Conservation (phyloP, 176 grass and related monocot species). For the Cenchrus americanus region DNA sequence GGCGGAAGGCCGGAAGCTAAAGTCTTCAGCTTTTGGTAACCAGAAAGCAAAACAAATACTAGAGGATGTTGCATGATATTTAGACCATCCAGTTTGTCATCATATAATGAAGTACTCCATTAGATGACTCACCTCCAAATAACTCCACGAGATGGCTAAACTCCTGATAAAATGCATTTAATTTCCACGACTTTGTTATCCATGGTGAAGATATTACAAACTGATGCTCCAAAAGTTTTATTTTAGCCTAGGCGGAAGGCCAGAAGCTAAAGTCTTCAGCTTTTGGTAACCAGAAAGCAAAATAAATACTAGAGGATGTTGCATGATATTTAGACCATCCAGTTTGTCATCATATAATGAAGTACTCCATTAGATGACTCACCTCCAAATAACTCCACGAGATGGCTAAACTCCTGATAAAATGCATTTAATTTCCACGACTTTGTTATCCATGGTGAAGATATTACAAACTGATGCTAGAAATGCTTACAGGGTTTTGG, state of each 20-base stretch:
- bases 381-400: slow-evolving; percentile 21
- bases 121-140: slow-evolving; percentile 12
- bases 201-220: slow-evolving; percentile 11
- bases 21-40: not conserved
- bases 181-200: not conserved
- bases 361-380: not conserved
- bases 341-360: not conserved
- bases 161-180: slow-evolving; percentile 22
- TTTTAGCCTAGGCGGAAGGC: too few relatives aligned
- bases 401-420: slow-evolving; percentile 25
- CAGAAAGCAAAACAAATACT: slow-evolving; percentile 29
- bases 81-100: not conserved
- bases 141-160: slow-evolving; percentile 19
- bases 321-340: not conserved
- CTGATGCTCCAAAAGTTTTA: too few relatives aligned
- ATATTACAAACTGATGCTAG: slow-evolving; percentile 35
- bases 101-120: not conserved
- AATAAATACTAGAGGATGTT: slow-evolving; percentile 12
- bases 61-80: not conserved
- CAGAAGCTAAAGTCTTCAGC: too few relatives aligned
- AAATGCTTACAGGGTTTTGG: slow-evolving; percentile 70
- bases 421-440: not conserved
- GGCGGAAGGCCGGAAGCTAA: too few relatives aligned
- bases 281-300: slow-evolving; percentile 7
- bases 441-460: slow-evolving; percentile 4